Percentiles rank a stretch among this genome's conserved stretches.
Conservation (phyloP, 1,284 basidiomycete species). For the Hypsizygus ulmarius region DNA sequence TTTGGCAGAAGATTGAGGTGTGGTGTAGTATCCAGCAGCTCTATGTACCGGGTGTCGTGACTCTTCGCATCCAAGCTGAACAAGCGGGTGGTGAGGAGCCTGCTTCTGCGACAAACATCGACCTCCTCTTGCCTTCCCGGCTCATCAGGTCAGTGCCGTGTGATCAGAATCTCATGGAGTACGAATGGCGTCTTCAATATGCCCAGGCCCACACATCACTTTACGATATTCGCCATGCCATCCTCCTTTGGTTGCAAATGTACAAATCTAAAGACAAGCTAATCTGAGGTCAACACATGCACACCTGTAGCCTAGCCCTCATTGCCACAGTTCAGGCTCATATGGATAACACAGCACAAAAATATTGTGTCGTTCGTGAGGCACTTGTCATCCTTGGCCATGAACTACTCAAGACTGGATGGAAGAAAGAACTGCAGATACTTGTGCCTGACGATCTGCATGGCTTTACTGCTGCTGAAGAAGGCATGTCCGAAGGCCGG, state of each 20-base stretch:
- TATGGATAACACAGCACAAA: constrained; percentile 11
- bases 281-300: constrained; percentile 24
- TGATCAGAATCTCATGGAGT: constrained; percentile 12
- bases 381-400: constrained; percentile 1
- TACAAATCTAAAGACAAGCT: constrained; percentile 26
- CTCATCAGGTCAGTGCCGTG: constrained; percentile 7
- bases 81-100: constrained; percentile 9
- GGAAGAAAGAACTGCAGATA: constrained; percentile 13
- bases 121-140: constrained; percentile 24
- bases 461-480: constrained; percentile 3
- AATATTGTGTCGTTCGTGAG: constrained; percentile 16
- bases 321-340: constrained; percentile 12
- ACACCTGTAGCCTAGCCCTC: constrained; percentile 21
- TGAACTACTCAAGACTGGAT: constrained; percentile 10
- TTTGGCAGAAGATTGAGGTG: constrained; percentile 21
- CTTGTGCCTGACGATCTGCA: constrained; percentile 9
- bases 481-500: constrained; percentile 4
- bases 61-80: constrained; percentile 10
- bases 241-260: constrained; percentile 23
- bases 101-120: constrained; percentile 11
- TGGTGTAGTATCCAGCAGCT: constrained; percentile 24
- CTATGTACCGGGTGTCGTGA: constrained; percentile 19
- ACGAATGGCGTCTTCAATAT: constrained; percentile 28
- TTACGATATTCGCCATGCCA: constrained; percentile 25
- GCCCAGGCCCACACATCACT: constrained; percentile 27